Base-by-base conservation (phyloP, 148 eudicot species). In the Camellia lanceoleosa region DNA sequence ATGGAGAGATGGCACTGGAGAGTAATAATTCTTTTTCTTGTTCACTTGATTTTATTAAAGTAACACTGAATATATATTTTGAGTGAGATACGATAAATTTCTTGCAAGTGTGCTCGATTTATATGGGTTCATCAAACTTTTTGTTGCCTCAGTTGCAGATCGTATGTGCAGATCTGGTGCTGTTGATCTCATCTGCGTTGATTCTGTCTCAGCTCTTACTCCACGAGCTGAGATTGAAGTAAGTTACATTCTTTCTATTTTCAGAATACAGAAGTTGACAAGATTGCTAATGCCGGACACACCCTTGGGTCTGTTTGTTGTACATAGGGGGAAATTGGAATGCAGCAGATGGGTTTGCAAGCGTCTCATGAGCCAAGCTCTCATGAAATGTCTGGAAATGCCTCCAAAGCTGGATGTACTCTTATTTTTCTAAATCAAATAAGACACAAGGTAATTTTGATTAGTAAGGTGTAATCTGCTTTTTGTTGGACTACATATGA, bases 341-440 rank as follows among this genome's bases (percentile, higher is more conserved):
- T 93, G 98, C 98, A 93, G 83, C 98, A 95, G 87, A 95, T 95
- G 88, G 98, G 98, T 74, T 81, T 95, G 88, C 98, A 95, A 86
- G 98, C 95, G 98, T 67, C 91, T 95, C 79, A 95, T 95, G 98
- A 95, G 98, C 82, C 98, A 95, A 83, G 98, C 98, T 43, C 83
- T 95, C 95, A 96, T 82, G 93, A 95, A 87, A 95, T 95, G 98
- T 95, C 98, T 71, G 98, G 98, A 74, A 95, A 95, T 87, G 97
- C 97, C 81, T 95, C 98, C 62, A 95, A 95, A 88, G 98, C 98
- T 71, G 98, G 98, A 42, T 95, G 98, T 80, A 95, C 98, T 62
- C 98, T 95, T 84, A 91, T 95, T 73, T 95, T 95, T 63, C 82
- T 95, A 72, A 95, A 95, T 86, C 98, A 95, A 87, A 95, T 95